Evolutionary conservation across 768 basidiomycete species (phyloP).

Genomic region (Rhizopogon roseolus): DNA sequence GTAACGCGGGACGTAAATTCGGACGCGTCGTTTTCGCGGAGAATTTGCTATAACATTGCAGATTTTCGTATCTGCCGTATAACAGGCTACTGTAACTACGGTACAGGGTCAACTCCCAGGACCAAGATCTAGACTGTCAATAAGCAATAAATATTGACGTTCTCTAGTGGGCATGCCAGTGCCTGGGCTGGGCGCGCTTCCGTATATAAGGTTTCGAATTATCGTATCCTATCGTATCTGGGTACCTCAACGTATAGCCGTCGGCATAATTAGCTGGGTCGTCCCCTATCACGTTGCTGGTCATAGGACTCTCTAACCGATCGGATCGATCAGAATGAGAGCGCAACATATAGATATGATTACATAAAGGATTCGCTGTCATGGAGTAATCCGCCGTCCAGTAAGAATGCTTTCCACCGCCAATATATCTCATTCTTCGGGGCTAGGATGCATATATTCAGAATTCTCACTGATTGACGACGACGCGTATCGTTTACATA

Average conservation of each 20-base stretch:
- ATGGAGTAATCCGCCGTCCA: not conserved
- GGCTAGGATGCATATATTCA: too few relatives aligned
- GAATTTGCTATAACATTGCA: not conserved
- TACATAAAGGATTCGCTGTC: not conserved
- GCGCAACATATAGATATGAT: too few relatives aligned
- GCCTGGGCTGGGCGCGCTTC: too few relatives aligned
- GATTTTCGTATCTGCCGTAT: not conserved
- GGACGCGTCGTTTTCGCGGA: not conserved
- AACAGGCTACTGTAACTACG: not conserved
- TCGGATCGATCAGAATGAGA: not conserved
- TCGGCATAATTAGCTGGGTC: too few relatives aligned
- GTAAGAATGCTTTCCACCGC: not conserved
- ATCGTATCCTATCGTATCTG: too few relatives aligned
- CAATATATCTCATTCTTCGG: not conserved
- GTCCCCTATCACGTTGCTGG: not conserved
- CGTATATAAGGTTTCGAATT: too few relatives aligned
- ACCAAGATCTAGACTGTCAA: not conserved
- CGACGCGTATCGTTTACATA: not conserved
- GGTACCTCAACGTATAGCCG: too few relatives aligned
- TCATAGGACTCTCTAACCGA: not conserved
- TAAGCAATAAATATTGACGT: not conserved
- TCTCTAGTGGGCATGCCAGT: too few relatives aligned
- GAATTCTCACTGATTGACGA: not conserved
- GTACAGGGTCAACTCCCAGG: not conserved
- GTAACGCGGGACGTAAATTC: not conserved